Conservation (phyloP, 2,329 filamentous ascomycete species). For the Apiospora aurea region DNA sequence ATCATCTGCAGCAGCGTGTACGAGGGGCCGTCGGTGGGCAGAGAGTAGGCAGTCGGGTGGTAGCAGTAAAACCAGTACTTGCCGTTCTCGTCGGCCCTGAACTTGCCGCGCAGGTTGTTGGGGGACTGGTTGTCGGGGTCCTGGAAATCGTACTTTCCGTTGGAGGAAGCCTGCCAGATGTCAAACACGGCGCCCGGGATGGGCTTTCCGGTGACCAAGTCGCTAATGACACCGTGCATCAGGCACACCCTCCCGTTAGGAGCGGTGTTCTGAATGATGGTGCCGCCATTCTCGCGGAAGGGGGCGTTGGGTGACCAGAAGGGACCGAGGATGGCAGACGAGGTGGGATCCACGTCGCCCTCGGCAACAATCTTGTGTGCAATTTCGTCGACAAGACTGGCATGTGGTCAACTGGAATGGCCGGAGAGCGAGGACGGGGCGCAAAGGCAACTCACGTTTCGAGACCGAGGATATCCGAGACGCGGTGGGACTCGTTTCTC, state of each 20-base stretch:
- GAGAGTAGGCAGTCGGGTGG: slow-evolving; percentile 75
- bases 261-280: slow-evolving; percentile 69
- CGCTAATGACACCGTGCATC: slow-evolving; percentile 73
- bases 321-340: slow-evolving; percentile 77
- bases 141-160: slow-evolving; percentile 80
- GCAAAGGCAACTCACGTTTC: slow-evolving; percentile 63
- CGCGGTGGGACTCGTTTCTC: slow-evolving; percentile 76
- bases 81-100: slow-evolving; percentile 73
- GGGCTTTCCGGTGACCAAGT: slow-evolving; percentile 53
- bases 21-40: slow-evolving; percentile 67
- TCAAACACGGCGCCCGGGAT: slow-evolving; percentile 75
- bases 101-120: slow-evolving; percentile 81
- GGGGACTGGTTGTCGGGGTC: slow-evolving; percentile 74
- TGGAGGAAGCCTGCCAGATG: slow-evolving; percentile 79
- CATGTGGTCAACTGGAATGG: background rate
- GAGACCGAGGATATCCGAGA: slow-evolving; percentile 77
- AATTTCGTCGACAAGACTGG: slow-evolving; percentile 70
- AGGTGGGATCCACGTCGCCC: slow-evolving; percentile 69
- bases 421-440: too few species aligned
- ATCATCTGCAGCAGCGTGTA: slow-evolving; percentile 51
- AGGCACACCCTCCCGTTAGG: slow-evolving; percentile 65
- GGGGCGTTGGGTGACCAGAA: slow-evolving; percentile 81
- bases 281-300: slow-evolving; percentile 71
- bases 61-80: slow-evolving; percentile 79
- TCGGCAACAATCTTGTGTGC: slow-evolving; percentile 70